Base-by-base conservation (phyloP, 495 filamentous ascomycete species). In the Penicillium coffeae region DNA sequence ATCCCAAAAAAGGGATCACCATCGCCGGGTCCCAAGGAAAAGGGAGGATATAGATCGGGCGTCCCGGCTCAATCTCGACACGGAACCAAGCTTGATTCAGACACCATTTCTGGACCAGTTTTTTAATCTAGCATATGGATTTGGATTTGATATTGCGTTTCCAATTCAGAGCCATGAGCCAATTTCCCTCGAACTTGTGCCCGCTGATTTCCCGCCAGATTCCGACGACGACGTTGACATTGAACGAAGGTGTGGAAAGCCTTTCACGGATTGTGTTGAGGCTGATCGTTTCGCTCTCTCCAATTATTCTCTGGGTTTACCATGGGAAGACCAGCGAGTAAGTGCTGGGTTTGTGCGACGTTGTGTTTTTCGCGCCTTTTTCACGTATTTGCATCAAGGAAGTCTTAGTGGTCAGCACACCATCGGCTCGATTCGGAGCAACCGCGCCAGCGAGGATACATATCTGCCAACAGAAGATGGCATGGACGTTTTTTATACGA, bases 211-310 rank as follows among this genome's bases (percentile, higher is more conserved):
- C 30, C 42, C 48, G n/a, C 30, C 22, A 15, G 18, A 51, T 2
- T 1, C 1, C 5, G 13, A 30, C 8, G 20, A 41, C 10, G 48
- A 51, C 22, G 10, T 51, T 10, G 42, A 44, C n/a, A n/a, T 45
- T 21, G 48, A 51, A 16, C 3, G 42, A 12, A 30, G 38, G 36
- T 53, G 4, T 18, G 44, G 44, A 6, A 47, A 38, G 21, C 50
- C 44, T 10, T 48, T 53, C 21, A 53, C 45, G 1, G 44, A 53
- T 15, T 42, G 44, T 35, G 27, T 44, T 8, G 32, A 53, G 9
- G 38, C 50, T 16, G 44, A 53, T 41, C 3, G 45, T 1, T 53
- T 38, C 38, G 44, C 44, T 3, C 50, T 53, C 20, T 47, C 43
- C 13, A 18, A 5, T 3, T 22, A 35, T 15, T 35, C 18, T 12